Percentiles rank a stretch among this genome's conserved stretches.
Evolutionary conservation across 139 green algal genomes (phyloP).

Genomic region (Chlamydomonas asymmetrica): DNA sequence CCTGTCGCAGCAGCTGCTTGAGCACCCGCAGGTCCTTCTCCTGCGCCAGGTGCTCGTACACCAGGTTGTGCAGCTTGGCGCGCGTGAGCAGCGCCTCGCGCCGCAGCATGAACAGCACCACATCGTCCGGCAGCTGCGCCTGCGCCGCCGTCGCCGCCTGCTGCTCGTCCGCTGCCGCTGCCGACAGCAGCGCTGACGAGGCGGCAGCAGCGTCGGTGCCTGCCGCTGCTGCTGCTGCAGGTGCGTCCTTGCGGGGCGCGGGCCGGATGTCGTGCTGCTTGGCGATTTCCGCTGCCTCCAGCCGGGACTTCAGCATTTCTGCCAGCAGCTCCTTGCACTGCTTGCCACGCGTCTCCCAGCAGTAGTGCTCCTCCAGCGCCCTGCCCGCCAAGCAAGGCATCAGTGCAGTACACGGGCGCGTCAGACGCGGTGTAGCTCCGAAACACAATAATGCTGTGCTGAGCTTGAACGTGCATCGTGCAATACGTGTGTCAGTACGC

Average conservation of each 20-base stretch:
- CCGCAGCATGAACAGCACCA: conserved; percentile 69
- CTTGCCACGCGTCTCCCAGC: conserved; percentile 56
- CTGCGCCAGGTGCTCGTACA: conserved; percentile 61
- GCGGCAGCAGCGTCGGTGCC: conserved; percentile 13
- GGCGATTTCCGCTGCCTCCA: conserved; percentile 56
- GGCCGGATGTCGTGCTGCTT: conserved; percentile 55
- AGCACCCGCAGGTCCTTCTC: conserved; percentile 56
- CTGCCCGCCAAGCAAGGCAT: not conserved
- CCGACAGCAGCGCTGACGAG: not conserved
- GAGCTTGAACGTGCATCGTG: conserved; percentile 2
- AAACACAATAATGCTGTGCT: too few species aligned
- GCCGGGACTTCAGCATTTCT: conserved; percentile 70
- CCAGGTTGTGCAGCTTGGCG: conserved; percentile 79
- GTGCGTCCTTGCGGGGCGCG: conserved; percentile 11
- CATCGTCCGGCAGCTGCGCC: conserved; percentile 50
- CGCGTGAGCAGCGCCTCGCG: conserved; percentile 78
- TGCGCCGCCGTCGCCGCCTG: not conserved
- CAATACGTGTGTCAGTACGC: too few species aligned
- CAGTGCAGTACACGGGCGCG: not conserved
- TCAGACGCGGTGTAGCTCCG: not conserved
- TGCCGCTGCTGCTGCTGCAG: not conserved
- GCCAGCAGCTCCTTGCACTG: conserved; percentile 66
- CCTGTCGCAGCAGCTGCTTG: conserved; percentile 68
- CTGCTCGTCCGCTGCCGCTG: not conserved
- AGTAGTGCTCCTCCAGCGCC: conserved; percentile 64